Percentiles rank a stretch among this genome's conserved stretches.
Conservation (phyloP, 148 eudicot genomes). For the Chenopodium berlandieri region DNA sequence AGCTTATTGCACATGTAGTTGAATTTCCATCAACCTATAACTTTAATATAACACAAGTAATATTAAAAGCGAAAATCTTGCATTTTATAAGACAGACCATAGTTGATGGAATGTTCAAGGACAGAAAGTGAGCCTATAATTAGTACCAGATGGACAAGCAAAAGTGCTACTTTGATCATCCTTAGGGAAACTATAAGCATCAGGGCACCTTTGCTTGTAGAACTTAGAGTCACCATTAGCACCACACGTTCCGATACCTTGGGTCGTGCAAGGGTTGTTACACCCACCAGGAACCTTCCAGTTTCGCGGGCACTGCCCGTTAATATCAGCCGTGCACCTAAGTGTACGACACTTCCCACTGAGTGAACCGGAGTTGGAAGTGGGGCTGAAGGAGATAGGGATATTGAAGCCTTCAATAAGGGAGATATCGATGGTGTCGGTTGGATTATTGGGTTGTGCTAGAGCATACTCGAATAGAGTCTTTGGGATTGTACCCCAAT, state of each 20-base stretch:
- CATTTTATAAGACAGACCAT: too few species aligned
- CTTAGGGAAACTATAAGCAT: slow-evolving; percentile 40
- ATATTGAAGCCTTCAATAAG: slow-evolving; percentile 51
- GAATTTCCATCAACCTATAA: too few species aligned
- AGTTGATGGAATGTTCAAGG: neutral
- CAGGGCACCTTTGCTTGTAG: slow-evolving; percentile 33
- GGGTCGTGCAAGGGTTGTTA: slow-evolving; percentile 39
- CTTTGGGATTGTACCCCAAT: slow-evolving; percentile 41
- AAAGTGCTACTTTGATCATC: slow-evolving; percentile 37
- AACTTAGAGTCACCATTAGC: slow-evolving; percentile 26
- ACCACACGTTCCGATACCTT: slow-evolving; percentile 25
- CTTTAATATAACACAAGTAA: too few species aligned
- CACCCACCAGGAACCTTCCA: slow-evolving; percentile 38
- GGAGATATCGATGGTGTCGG: slow-evolving; percentile 51
- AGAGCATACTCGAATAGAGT: slow-evolving; percentile 50
- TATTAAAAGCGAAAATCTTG: too few species aligned
- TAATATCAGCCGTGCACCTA: slow-evolving; percentile 28
- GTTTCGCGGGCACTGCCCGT: slow-evolving; percentile 42
- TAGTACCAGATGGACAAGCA: slow-evolving; percentile 33
- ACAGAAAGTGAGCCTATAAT: slow-evolving; percentile 18
- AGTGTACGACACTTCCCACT: slow-evolving; percentile 3
- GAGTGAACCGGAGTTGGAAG: neutral
- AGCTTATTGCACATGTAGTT: too few species aligned
- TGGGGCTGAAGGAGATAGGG: slow-evolving; percentile 41
- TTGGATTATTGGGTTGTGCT: slow-evolving; percentile 26